Base-by-base conservation (phyloP, 2,329 filamentous ascomycete species). In the Aspergillus hiratsukae region DNA sequence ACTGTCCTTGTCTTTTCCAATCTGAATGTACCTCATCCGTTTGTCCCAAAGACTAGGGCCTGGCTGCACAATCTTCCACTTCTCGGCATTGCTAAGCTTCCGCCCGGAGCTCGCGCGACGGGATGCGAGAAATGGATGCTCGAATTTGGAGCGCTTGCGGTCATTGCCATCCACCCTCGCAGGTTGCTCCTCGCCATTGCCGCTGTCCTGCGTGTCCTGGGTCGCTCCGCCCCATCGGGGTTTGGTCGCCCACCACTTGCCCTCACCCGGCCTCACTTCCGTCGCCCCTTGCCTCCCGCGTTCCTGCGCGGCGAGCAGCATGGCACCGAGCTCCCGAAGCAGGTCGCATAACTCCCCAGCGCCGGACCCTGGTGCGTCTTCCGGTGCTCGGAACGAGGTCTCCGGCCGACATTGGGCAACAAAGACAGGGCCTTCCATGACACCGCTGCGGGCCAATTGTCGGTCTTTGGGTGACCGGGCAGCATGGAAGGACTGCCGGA, bases 261-360 rank as follows among this genome's bases (percentile, higher is more conserved):
- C 81, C 61, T 83, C 78, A 1, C 82, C 81, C 3, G 81, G 76
- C 52, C 71, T 76, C 50, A 70, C 66, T 61, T 84, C 81, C 1
- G 64, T 64, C 53, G 71, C 75, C 0, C 82, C 83, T 63, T 86
- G 78, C 52, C 83, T 76, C n/a, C 76, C 76, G 40, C 84, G 77
- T 67, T 87, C 83, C 66, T 87, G 83, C 1, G 84, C 84, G 2
- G 85, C 66, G 21, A 83, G 73, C 14, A 87, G 71, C 69, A 86
- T 72, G 1, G 77, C 80, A 4, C 81, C 83, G 3, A 85, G 69
- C 63, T 87, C 84, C 53, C 83, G 77, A 58, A 84, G 75, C 8
- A 81, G 61, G 64, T 87, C 83, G 51, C 85, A 76, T 17, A 76
- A 66, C 57, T 76, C 76, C 31, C 65, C 71, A 49, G 70, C 60